A percentile compares a stretch with the other conserved stretches of the same genome.
These are phyloP conservation scores for Claviceps digitariae DNA, from an alignment of 2,329 filamentous ascomycete genomes.

Conservation along the genomic window DNA sequence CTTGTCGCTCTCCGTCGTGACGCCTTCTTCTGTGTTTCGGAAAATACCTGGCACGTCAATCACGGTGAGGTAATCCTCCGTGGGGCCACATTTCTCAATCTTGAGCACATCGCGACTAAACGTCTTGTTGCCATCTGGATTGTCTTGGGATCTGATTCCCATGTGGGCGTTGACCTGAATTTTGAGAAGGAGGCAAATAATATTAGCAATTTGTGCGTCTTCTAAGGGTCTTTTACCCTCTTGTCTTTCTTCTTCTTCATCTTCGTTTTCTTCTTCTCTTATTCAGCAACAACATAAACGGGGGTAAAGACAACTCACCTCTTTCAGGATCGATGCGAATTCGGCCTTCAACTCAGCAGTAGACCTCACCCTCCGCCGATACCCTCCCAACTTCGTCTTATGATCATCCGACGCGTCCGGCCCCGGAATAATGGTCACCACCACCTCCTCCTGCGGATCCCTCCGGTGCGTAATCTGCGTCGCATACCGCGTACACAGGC, in stretches of 20 bases:
- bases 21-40: constrained; percentile 16
- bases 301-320: constrained; percentile 16
- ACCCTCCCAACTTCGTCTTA: not conserved
- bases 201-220: not conserved
- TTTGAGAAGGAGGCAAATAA: too few species aligned
- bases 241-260: too few species aligned
- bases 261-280: not conserved
- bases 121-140: constrained; percentile 7
- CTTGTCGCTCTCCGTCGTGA: constrained; percentile 32
- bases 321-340: constrained; percentile 24
- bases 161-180: constrained; percentile 29
- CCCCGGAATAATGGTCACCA: constrained; percentile 25
- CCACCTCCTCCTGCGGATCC: constrained; percentile 21
- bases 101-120: constrained; percentile 33
- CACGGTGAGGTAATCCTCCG: constrained; percentile 33
- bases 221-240: too few species aligned
- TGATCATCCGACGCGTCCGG: constrained; percentile 7
- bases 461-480: constrained; percentile 19
- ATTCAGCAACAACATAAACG: too few species aligned
- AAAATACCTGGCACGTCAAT: constrained; percentile 45
- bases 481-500: constrained; percentile 34
- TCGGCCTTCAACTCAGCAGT: not conserved
- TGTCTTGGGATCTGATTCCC: constrained; percentile 23
- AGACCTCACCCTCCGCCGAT: not conserved
- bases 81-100: constrained; percentile 29